Evolutionary conservation across 805 yeast genomes (phyloP).

Genomic region (Wickerhamiella azymoides): DNA sequence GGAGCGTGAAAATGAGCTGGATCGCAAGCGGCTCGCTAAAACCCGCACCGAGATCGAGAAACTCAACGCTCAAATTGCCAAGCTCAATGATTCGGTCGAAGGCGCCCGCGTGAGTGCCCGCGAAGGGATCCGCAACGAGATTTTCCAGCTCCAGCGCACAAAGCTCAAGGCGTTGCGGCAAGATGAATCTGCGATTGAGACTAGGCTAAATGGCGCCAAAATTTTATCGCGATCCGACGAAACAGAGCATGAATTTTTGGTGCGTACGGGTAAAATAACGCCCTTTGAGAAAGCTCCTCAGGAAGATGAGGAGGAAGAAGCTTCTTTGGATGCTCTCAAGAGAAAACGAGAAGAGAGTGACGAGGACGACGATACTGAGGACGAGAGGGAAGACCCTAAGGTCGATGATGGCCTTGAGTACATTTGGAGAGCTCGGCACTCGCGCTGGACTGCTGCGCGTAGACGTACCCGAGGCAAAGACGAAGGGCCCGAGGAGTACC

Average conservation of each 20-base stretch:
- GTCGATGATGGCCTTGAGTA: constrained; percentile 6
- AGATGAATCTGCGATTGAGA: constrained; percentile 52
- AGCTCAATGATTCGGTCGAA: constrained; percentile 35
- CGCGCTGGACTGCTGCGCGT: constrained; percentile 10
- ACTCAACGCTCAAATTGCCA: constrained; percentile 30
- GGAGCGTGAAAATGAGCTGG: constrained; percentile 55
- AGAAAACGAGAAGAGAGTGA: constrained; percentile 10
- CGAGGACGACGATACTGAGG: constrained; percentile 16
- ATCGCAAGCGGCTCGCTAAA: constrained; percentile 59
- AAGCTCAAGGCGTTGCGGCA: constrained; percentile 40
- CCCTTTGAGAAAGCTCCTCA: constrained; percentile 62
- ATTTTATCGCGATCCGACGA: constrained; percentile 43
- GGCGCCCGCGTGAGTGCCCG: constrained; percentile 53
- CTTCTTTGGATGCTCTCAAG: constrained; percentile 31
- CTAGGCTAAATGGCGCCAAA: constrained; percentile 29
- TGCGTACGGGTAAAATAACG: constrained; percentile 84
- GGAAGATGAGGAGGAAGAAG: constrained; percentile 26
- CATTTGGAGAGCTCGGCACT: not conserved
- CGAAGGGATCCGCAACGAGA: constrained; percentile 39
- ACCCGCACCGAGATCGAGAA: constrained; percentile 37
- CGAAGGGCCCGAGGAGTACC: constrained; percentile 16
- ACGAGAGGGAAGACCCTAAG: constrained; percentile 8
- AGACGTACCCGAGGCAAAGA: constrained; percentile 9
- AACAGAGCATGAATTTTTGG: constrained; percentile 59
- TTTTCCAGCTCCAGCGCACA: constrained; percentile 34